These are phyloP conservation scores for Paraconiothyrium brasiliense DNA, from an alignment of 2,329 filamentous ascomycete species.

Conservation along the genomic window DNA sequence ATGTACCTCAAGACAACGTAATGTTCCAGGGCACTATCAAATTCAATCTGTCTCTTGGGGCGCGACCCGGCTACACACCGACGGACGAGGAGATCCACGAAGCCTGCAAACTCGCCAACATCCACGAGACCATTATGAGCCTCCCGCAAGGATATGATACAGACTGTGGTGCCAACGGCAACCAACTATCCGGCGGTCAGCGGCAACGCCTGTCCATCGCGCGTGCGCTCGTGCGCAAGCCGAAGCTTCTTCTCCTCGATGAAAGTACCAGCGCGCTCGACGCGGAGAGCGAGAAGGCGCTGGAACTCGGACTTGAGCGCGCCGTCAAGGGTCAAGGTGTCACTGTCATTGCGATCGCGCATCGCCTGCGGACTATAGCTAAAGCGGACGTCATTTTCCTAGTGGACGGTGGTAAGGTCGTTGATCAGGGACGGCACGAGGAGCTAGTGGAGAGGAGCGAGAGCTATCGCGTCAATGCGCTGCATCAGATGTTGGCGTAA, in stretches of 20 bases:
- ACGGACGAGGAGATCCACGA: slow-evolving; percentile 70
- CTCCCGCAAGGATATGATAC: slow-evolving; percentile 74
- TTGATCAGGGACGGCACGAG: slow-evolving; percentile 60
- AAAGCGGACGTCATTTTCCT: slow-evolving; percentile 56
- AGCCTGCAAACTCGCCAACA: slow-evolving; percentile 73
- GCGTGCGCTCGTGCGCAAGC: slow-evolving; percentile 54
- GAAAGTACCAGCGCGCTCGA: slow-evolving; percentile 56
- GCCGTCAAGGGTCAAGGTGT: slow-evolving; percentile 46
- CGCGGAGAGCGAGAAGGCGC: slow-evolving; percentile 52
- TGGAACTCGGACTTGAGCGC: slow-evolving; percentile 52
- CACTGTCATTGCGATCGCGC: slow-evolving; percentile 57
- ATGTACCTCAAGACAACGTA: slow-evolving; percentile 59
- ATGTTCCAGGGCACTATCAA: slow-evolving; percentile 59
- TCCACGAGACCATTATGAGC: slow-evolving; percentile 72
- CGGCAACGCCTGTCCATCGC: slow-evolving; percentile 55
- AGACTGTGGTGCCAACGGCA: slow-evolving; percentile 52
- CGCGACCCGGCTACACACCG: slow-evolving; percentile 64
- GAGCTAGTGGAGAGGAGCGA: slow-evolving; percentile 60
- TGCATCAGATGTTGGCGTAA: slow-evolving; percentile 58
- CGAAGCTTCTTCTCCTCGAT: slow-evolving; percentile 53
- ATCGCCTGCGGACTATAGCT: slow-evolving; percentile 54
- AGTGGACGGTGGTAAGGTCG: slow-evolving; percentile 59
- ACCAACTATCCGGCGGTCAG: slow-evolving; percentile 55
- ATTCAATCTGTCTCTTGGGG: slow-evolving; percentile 58
- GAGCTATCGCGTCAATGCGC: slow-evolving; percentile 60